Evolutionary conservation across 176 grass and related monocot genomes (phyloP).

Genomic region (Lolium multiflorum): DNA sequence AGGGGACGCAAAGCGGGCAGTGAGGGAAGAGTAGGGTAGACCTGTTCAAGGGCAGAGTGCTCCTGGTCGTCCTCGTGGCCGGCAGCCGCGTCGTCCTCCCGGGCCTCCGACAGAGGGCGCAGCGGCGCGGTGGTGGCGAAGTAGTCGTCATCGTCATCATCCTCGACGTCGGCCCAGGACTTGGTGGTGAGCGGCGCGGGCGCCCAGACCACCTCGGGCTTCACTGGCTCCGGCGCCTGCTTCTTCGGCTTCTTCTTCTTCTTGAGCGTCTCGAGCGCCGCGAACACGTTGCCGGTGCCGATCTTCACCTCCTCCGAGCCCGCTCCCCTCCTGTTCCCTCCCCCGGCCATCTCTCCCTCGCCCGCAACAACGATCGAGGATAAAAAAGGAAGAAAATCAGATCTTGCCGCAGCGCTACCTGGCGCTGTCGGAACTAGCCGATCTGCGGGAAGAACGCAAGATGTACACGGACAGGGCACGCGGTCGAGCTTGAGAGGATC

Average conservation of each 20-base stretch:
- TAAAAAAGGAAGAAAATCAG: neutral
- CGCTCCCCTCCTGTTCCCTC: slow-evolving; percentile 58
- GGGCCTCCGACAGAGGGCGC: slow-evolving; percentile 48
- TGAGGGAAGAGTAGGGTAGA: slow-evolving; percentile 16
- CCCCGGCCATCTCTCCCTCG: slow-evolving; percentile 60
- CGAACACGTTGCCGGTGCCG: slow-evolving; percentile 83
- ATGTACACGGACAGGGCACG: neutral
- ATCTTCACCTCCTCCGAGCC: slow-evolving; percentile 72
- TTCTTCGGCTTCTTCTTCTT: slow-evolving; percentile 80
- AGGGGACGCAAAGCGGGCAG: neutral
- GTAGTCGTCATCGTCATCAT: slow-evolving; percentile 91
- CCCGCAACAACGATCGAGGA: neutral
- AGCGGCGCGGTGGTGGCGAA: slow-evolving; percentile 80
- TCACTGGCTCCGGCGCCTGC: slow-evolving; percentile 16
- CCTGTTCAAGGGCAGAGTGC: slow-evolving; percentile 53
- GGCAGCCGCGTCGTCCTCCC: neutral
- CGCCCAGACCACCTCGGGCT: slow-evolving; percentile 67
- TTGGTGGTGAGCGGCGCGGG: slow-evolving; percentile 61
- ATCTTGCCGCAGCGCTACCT: slow-evolving; percentile 20
- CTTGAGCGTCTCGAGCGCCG: slow-evolving; percentile 89
- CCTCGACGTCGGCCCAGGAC: slow-evolving; percentile 95
- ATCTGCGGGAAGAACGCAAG: slow-evolving; percentile 21
- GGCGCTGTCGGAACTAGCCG: neutral
- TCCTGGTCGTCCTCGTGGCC: slow-evolving; percentile 18
- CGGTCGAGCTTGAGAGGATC: neutral